Base-by-base conservation (phyloP, 805 yeast genomes). In the Candida saitoana region DNA sequence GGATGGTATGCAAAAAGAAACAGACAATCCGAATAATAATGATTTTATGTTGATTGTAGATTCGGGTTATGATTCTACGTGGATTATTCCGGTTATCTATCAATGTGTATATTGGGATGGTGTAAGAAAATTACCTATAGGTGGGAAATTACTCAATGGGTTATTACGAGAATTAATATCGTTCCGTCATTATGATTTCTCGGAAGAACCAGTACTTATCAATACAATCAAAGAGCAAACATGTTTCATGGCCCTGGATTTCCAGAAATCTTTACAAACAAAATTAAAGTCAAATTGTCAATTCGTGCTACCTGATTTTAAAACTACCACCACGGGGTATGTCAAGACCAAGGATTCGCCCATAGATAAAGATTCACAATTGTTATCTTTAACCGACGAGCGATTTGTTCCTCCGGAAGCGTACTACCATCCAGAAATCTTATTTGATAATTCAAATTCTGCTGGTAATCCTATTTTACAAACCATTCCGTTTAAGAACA, bases 131-230 rank as follows among this genome's bases (percentile, higher is more conserved):
- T 63, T 90, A 40, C 91, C 89, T 35, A 77, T 95, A 36, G 99
- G 93, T 0, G 99, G 99, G 0, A 75, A 87, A 43, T 70, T 87
- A 38, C 63, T 93, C 40, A 87, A 88, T 40, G 96, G 96, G 3
- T 77, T 83, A 38, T 62, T 95, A 40, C 74, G 89, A 48, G 98
- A 93, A 56, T 73, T 87, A 38, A 77, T 91, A 9, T 87, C 96
- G 2, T 93, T 85, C 56, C 72, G 97, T 41, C 93, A 93, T 65
- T 93, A 90, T 60, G 91, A 93, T 55, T 89, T 93, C 50, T 81
- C 87, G 57, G 96, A 93, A 46, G 99, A 95, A 61, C 83, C 96
- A 0, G 69, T 85, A 2, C 64, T 93, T 36, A 82, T 93, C 38
- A 87, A 89, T 56, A 81, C 84, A 37, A 85, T 95, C 49, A 93